Evolutionary conservation across 2,329 filamentous ascomycete species (phyloP).

Genomic region (Coleophoma eucalyptorum): DNA sequence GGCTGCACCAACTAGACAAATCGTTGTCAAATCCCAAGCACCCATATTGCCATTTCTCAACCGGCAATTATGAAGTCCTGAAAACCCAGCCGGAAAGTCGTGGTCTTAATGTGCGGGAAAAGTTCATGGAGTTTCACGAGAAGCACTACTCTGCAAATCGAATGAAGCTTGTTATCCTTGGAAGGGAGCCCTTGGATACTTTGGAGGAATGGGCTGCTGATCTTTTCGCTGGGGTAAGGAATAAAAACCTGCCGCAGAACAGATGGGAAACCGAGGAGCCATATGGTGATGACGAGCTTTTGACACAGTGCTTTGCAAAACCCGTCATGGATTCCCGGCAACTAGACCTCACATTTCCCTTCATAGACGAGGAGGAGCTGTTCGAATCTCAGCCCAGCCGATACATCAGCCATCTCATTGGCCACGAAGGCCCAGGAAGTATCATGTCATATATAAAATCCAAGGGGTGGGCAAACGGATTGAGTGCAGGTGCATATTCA

Average conservation of each 20-base stretch:
- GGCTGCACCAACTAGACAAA: conserved; percentile 68
- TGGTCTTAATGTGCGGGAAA: conserved; percentile 65
- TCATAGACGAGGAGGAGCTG: conserved; percentile 63
- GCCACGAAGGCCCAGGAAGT: conserved; percentile 72
- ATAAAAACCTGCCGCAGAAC: conserved; percentile 62
- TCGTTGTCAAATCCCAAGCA: conserved; percentile 65
- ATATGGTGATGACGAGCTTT: conserved; percentile 55
- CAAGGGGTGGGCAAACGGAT: conserved; percentile 67
- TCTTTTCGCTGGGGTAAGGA: conserved; percentile 62
- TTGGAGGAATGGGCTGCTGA: conserved; percentile 66
- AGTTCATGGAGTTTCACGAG: conserved; percentile 71
- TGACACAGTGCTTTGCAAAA: conserved; percentile 65
- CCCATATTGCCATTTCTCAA: conserved; percentile 71
- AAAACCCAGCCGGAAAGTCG: conserved; percentile 64
- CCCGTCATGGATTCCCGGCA: conserved; percentile 68
- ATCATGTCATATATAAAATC: conserved; percentile 69
- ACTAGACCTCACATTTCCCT: conserved; percentile 65
- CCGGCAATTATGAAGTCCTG: conserved; percentile 66
- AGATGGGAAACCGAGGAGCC: conserved; percentile 63
- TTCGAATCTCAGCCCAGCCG: conserved; percentile 66
- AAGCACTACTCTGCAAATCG: conserved; percentile 71
- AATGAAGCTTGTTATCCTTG: conserved; percentile 70
- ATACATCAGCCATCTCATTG: conserved; percentile 70
- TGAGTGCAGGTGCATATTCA: conserved; percentile 60
- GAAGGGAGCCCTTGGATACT: conserved; percentile 62